Percentiles rank a stretch among this genome's conserved stretches.
Evolutionary conservation across 2,329 filamentous ascomycete species (phyloP).

Genomic region (Verticillium nubilum): DNA sequence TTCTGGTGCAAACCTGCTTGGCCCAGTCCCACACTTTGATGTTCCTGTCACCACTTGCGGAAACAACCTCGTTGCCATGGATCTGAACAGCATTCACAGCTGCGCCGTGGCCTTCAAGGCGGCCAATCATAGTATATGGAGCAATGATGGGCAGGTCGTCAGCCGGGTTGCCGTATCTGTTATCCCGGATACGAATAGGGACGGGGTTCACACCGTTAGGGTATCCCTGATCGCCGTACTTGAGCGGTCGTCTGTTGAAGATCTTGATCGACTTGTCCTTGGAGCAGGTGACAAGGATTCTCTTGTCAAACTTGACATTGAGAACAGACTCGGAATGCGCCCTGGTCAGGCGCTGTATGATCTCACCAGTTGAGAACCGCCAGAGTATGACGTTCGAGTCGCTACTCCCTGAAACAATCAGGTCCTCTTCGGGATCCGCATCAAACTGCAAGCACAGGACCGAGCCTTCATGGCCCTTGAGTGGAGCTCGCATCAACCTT

Average conservation of each 20-base stretch:
- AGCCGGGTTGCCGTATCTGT: conserved; percentile 41
- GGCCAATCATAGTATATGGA: conserved; percentile 73
- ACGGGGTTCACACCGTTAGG: conserved; percentile 45
- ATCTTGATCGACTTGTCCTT: conserved; percentile 97
- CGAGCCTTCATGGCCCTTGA: conserved; percentile 75
- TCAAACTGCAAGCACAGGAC: conserved; percentile 96
- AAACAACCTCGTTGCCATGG: conserved; percentile 78
- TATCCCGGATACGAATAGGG: conserved; percentile 44
- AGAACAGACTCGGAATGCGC: conserved; percentile 89
- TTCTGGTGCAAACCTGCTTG: conserved; percentile 68
- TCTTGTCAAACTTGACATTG: conserved; percentile 86
- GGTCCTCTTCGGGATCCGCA: conserved; percentile 75
- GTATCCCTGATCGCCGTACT: conserved; percentile 54
- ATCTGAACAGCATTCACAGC: conserved; percentile 97
- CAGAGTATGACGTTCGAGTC: conserved; percentile 88
- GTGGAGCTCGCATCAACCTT: conserved; percentile 66
- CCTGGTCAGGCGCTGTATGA: conserved; percentile 67
- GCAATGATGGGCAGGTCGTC: conserved; percentile 49
- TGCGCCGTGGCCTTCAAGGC: conserved; percentile 76
- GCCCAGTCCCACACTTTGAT: conserved; percentile 96
- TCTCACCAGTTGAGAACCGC: conserved; percentile 85
- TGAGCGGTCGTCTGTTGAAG: conserved; percentile 75
- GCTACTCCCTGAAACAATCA: conserved; percentile 93
- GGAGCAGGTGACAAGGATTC: conserved; percentile 91
- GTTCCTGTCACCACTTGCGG: conserved; percentile 86